These are phyloP conservation scores for Agaricus subrufescens DNA, from an alignment of 768 basidiomycete species.

Conservation along the genomic window DNA sequence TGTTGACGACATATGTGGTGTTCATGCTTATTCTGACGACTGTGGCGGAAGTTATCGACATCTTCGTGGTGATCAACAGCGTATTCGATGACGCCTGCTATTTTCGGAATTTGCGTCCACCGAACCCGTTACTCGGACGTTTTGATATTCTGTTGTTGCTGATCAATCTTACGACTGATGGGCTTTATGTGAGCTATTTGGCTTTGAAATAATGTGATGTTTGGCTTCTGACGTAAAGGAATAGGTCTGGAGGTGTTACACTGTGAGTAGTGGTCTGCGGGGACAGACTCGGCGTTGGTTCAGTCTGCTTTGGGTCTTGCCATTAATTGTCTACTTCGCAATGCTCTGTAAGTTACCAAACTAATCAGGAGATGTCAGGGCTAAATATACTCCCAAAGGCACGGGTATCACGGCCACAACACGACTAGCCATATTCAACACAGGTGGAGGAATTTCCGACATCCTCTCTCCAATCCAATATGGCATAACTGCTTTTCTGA, in stretches of 20 bases:
- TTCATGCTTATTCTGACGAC: background rate
- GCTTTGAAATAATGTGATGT: background rate
- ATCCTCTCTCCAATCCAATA: background rate
- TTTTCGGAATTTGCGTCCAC: background rate
- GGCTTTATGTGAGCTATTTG: background rate
- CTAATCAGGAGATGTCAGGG: background rate
- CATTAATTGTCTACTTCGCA: background rate
- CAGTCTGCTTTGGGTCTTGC: background rate
- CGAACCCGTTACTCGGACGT: background rate
- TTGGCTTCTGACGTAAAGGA: background rate
- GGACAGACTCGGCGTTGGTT: background rate
- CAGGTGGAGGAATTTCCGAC: background rate
- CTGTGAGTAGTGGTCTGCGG: background rate
- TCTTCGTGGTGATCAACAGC: background rate
- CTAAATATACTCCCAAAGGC: background rate
- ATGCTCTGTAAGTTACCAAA: background rate
- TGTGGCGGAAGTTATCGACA: background rate
- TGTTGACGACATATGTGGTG: background rate
- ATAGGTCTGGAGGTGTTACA: slow-evolving; percentile 1
- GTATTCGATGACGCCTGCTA: background rate
- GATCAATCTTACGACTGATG: background rate
- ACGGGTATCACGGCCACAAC: background rate
- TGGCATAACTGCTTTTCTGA: slow-evolving; percentile 1
- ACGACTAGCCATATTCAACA: background rate
- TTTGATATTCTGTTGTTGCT: background rate